Evolutionary conservation across 106 monocot genomes (phyloP).

Genomic region (Acanthochlamys bracteata): DNA sequence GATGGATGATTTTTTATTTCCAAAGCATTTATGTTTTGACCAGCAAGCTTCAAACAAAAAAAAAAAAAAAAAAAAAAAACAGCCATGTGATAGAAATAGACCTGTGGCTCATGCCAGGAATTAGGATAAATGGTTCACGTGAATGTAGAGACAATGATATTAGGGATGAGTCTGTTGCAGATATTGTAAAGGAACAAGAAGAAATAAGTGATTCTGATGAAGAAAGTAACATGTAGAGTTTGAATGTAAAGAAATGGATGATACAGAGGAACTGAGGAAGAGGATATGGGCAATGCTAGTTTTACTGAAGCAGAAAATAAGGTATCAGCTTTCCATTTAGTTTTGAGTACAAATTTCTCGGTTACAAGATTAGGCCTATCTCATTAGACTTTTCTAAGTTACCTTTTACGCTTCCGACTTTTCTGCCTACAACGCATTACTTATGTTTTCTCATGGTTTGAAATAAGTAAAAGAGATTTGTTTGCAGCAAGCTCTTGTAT

Average conservation of each 20-base stretch:
- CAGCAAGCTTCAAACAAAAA: conserved; percentile 2
- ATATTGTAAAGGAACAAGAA: conserved; percentile 97
- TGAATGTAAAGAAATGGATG: conserved; percentile 91
- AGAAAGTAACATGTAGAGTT: conserved; percentile 69
- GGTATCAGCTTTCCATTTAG: conserved; percentile 12
- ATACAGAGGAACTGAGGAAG: conserved; percentile 87
- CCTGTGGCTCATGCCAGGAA: background rate
- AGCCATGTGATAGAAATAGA: background rate
- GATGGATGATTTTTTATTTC: conserved; percentile 13
- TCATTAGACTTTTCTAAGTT: too few relatives aligned
- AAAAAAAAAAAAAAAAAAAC: too few relatives aligned
- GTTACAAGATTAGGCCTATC: too few relatives aligned
- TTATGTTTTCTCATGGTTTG: too few relatives aligned
- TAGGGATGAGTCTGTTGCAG: conserved; percentile 40
- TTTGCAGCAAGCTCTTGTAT: too few relatives aligned
- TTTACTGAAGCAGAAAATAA: conserved; percentile 24
- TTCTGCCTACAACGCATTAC: too few relatives aligned
- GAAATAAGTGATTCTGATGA: conserved; percentile 97
- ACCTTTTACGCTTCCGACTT: too few relatives aligned
- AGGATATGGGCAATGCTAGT: conserved; percentile 20
- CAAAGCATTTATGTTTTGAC: conserved; percentile 4
- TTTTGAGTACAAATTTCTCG: background rate
- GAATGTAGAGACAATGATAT: conserved; percentile 7
- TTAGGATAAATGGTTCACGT: conserved; percentile 4
- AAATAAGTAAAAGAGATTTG: too few relatives aligned